Conservation (phyloP, 2,329 filamentous ascomycete genomes). For the Sporothrix mexicana region DNA sequence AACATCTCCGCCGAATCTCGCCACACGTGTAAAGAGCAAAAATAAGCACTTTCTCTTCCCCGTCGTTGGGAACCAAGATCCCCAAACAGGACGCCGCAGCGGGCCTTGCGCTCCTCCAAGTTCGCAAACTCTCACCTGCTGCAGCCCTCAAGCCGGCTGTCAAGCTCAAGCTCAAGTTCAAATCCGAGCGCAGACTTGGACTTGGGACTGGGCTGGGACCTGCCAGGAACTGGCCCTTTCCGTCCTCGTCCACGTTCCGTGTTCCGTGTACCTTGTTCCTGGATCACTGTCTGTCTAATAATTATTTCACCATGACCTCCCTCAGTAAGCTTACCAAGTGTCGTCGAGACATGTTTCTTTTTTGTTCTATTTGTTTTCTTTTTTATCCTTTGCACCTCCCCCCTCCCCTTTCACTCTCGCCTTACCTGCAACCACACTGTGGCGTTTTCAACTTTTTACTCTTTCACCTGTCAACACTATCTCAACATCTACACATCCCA, state of each 20-base stretch:
- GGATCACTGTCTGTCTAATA: slow-evolving; percentile 10
- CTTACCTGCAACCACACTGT: neutral
- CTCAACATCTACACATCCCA: neutral
- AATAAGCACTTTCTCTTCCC: slow-evolving; percentile 15
- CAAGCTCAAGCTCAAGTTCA: slow-evolving; percentile 10
- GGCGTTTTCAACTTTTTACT: slow-evolving; percentile 32
- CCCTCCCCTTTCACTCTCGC: neutral
- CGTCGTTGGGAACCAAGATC: neutral
- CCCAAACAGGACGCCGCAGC: slow-evolving; percentile 2
- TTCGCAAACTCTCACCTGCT: slow-evolving; percentile 3
- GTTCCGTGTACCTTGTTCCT: slow-evolving; percentile 21
- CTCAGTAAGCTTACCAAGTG: slow-evolving; percentile 37
- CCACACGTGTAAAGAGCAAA: slow-evolving; percentile 25
- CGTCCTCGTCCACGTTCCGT: slow-evolving; percentile 19
- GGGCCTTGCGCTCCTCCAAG: slow-evolving; percentile 2
- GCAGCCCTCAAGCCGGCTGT: neutral
- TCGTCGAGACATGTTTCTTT: slow-evolving; percentile 8
- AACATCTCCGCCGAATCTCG: slow-evolving; percentile 16
- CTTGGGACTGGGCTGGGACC: neutral
- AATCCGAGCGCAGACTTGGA: neutral
- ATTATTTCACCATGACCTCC: slow-evolving; percentile 52
- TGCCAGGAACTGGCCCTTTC: neutral
- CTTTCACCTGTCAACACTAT: neutral
- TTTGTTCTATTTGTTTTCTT: slow-evolving; percentile 20
- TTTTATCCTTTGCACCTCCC: neutral